Evolutionary conservation across 2,329 filamentous ascomycete species (phyloP).

Genomic region (Stagonosporopsis cucurbitacearum): DNA sequence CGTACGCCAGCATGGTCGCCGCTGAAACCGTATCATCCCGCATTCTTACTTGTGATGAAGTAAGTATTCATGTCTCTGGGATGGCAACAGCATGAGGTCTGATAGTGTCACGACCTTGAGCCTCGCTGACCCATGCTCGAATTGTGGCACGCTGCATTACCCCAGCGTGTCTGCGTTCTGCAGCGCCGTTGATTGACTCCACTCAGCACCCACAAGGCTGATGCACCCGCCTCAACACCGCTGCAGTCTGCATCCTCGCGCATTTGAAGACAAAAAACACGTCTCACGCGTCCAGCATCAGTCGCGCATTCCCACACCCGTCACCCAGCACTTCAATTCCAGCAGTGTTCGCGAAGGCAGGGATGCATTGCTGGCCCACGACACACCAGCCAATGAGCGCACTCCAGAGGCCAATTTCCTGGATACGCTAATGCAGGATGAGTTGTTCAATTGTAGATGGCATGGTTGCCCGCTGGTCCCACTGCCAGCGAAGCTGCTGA

Average conservation of each 20-base stretch:
- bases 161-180: background rate
- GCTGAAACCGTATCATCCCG: background rate
- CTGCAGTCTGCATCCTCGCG: background rate
- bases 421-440: conserved; percentile 49
- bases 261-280: background rate
- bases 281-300: background rate
- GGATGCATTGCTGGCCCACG: conserved; percentile 14
- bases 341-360: conserved; percentile 14
- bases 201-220: conserved; percentile 16
- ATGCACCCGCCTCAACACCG: conserved; percentile 12
- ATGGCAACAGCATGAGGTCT: background rate
- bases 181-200: conserved; percentile 15
- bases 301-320: background rate
- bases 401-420: conserved; percentile 28
- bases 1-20: background rate
- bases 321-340: conserved; percentile 4
- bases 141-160: conserved; percentile 2
- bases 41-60: background rate
- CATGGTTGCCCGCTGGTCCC: conserved; percentile 34
- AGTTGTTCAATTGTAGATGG: conserved; percentile 46
- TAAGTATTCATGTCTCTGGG: background rate
- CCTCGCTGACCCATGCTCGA: background rate
- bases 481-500: conserved; percentile 32
- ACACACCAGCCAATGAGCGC: conserved; percentile 30
- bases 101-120: background rate